Evolutionary conservation across 2,329 filamentous ascomycete species (phyloP).

Genomic region (Exserohilum turcica): DNA sequence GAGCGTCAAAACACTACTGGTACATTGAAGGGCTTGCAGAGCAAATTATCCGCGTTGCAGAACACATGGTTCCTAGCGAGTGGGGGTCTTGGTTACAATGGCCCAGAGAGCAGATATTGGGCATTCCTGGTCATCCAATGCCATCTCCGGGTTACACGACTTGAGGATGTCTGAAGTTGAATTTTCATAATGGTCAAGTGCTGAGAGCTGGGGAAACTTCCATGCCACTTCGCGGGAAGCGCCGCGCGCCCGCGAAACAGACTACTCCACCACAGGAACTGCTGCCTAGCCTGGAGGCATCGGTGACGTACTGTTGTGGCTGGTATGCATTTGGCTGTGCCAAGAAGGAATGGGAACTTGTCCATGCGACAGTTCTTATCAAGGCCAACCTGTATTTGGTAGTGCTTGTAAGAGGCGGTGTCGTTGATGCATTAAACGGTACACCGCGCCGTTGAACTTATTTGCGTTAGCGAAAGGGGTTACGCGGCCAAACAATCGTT

Average conservation of each 20-base stretch:
- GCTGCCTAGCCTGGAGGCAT: neutral
- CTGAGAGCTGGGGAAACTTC: neutral
- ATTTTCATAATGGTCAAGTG: neutral
- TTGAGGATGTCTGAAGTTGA: neutral
- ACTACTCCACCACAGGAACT: neutral
- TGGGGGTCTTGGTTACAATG: conserved; percentile 38
- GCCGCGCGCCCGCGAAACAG: neutral
- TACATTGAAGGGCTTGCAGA: conserved; percentile 33
- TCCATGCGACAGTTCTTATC: neutral
- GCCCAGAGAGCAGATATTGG: conserved; percentile 33
- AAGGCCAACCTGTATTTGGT: conserved; percentile 2
- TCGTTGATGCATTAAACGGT: neutral
- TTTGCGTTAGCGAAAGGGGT: too few species aligned
- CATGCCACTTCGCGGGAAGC: neutral
- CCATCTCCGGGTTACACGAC: conserved; percentile 9
- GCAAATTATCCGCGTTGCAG: conserved; percentile 32
- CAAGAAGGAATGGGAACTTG: neutral
- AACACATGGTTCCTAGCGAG: conserved; percentile 31
- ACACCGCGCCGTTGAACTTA: too few species aligned
- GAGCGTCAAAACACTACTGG: conserved; percentile 31
- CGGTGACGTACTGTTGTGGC: neutral
- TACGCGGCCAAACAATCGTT: too few species aligned
- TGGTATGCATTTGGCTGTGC: neutral
- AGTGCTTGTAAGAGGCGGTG: conserved; percentile 12
- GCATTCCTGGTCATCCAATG: neutral